A percentile compares a stretch with the other conserved stretches of the same genome.
Conservation (phyloP, 2,329 filamentous ascomycete genomes). For the Cyphellophora attinorum region DNA sequence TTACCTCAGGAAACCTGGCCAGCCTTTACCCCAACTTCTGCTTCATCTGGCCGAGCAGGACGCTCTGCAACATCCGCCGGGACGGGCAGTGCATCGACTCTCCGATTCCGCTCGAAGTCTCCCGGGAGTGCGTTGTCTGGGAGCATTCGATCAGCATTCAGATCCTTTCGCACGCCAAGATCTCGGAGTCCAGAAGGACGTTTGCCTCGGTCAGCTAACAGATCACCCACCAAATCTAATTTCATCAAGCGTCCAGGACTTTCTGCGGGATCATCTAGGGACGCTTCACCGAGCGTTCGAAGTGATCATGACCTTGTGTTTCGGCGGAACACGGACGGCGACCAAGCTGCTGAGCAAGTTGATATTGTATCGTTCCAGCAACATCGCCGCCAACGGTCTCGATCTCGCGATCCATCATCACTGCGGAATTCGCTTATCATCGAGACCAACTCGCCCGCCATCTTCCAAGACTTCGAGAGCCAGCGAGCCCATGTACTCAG, state of each 20-base stretch:
- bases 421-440: conserved; percentile 19
- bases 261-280: neutral
- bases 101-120: conserved; percentile 21
- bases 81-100: conserved; percentile 10
- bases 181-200: conserved; percentile 8
- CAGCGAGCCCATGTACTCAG: conserved; percentile 11
- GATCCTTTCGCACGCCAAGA: conserved; percentile 21
- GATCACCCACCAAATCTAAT: neutral
- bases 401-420: conserved; percentile 19
- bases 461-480: too few relatives aligned
- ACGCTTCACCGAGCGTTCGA: neutral
- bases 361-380: conserved; percentile 25
- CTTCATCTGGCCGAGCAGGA: conserved; percentile 5
- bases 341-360: conserved; percentile 1
- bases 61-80: conserved; percentile 11
- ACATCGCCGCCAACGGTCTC: conserved; percentile 26
- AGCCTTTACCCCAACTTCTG: conserved; percentile 1
- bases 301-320: conserved; percentile 1
- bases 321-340: neutral
- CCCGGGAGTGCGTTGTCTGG: conserved; percentile 22
- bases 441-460: neutral
- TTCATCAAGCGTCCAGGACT: too few relatives aligned
- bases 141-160: conserved; percentile 28
- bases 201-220: neutral
- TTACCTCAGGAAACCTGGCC: conserved; percentile 11